A percentile compares a stretch with the other conserved stretches of the same genome.
These are phyloP conservation scores for Cryphonectria parasitica DNA, from an alignment of 2,329 filamentous ascomycete species.

Conservation along the genomic window DNA sequence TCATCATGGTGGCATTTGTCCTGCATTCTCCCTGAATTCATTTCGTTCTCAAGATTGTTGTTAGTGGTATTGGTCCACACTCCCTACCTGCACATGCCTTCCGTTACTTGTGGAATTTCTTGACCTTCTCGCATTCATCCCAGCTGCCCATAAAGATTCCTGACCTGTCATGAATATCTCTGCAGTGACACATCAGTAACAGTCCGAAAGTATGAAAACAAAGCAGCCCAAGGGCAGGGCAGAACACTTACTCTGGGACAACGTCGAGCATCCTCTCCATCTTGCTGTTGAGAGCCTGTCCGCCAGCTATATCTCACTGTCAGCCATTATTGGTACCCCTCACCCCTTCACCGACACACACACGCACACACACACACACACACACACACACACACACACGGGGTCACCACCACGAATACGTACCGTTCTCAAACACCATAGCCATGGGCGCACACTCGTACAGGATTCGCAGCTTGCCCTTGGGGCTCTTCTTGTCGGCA, in stretches of 20 bases:
- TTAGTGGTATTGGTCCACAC: not conserved
- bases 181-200: not conserved
- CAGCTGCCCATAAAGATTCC: conserved; percentile 96
- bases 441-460: conserved; percentile 99
- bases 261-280: conserved; percentile 92
- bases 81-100: not conserved
- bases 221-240: too few relatives aligned
- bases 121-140: conserved; percentile 95
- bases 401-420: conserved; percentile 41
- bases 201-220: too few relatives aligned
- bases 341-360: not conserved
- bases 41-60: not conserved
- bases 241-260: conserved; percentile 63
- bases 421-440: conserved; percentile 97
- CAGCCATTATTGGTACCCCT: not conserved
- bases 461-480: conserved; percentile 95
- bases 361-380: not conserved
- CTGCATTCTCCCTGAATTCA: not conserved
- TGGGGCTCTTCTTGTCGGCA: conserved; percentile 96
- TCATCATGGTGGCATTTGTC: not conserved
- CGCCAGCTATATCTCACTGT: conserved; percentile 67
- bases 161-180: conserved; percentile 87
- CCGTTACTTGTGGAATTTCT: conserved; percentile 70
- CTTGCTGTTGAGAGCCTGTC: conserved; percentile 86
- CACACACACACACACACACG: not conserved